phyloP scores from a whole-genome alignment of 1,139 yeast genomes.

The Kodamaea sp. region DNA sequence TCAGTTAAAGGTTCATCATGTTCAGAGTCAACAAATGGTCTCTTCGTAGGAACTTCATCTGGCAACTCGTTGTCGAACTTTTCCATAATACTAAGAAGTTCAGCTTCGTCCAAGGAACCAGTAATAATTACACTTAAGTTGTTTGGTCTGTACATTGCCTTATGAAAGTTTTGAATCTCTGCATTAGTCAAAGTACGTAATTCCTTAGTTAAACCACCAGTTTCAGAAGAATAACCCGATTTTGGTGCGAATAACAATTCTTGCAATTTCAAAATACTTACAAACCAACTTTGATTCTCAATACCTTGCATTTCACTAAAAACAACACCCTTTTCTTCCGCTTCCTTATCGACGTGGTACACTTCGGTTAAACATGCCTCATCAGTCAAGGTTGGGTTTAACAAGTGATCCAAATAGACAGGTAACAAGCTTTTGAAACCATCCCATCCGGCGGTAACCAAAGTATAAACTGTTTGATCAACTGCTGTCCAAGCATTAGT shows the following conservation, averaged over 20 bases:
- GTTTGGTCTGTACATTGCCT: conserved; percentile 69
- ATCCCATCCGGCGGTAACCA: conserved; percentile 94
- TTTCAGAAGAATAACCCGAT: conserved; percentile 87
- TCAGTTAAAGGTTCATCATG: conserved; percentile 42
- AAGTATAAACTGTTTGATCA: conserved; percentile 92
- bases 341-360: conserved; percentile 87
- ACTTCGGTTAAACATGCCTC: conserved; percentile 93
- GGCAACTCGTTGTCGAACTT: conserved; percentile 59
- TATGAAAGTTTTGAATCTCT: conserved; percentile 74
- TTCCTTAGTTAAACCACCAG: conserved; percentile 85
- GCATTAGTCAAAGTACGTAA: conserved; percentile 70
- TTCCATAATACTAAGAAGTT: conserved; percentile 57
- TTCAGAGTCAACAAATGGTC: conserved; percentile 85
- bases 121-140: conserved; percentile 79
- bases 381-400: conserved; percentile 83
- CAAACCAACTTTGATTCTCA: conserved; percentile 75
- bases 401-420: conserved; percentile 81
- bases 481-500: conserved; percentile 98
- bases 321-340: conserved; percentile 93
- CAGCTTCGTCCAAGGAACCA: conserved; percentile 78
- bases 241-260: conserved; percentile 53
- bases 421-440: conserved; percentile 85
- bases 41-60: conserved; percentile 34
- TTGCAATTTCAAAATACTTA: conserved; percentile 62
- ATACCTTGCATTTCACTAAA: conserved; percentile 97